Evolutionary conservation across 2,329 filamentous ascomycete species (phyloP).

Genomic region (Mycosphaerella arachidis): DNA sequence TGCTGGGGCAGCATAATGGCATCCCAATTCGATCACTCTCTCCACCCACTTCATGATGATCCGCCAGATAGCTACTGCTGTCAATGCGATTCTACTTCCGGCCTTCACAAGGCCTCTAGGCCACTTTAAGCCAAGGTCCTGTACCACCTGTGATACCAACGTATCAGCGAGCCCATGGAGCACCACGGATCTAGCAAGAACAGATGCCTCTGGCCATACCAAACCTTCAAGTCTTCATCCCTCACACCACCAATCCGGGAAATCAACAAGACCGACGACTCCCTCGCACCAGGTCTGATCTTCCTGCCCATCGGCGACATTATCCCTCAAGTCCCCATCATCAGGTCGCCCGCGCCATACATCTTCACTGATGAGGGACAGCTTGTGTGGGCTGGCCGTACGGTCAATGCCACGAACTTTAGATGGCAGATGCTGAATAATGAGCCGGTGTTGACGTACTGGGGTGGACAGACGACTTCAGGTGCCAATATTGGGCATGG

Average conservation of each 20-base stretch:
- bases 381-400: conserved; percentile 19
- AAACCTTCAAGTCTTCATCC: neutral
- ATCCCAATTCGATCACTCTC: neutral
- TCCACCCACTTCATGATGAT: neutral
- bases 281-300: neutral
- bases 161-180: neutral
- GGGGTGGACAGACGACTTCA: conserved; percentile 17
- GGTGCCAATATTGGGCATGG: conserved; percentile 21
- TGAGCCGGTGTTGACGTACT: conserved; percentile 19
- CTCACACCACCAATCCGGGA: neutral
- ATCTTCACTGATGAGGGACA: neutral
- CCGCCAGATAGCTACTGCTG: neutral
- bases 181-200: neutral
- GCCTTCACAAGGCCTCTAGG: neutral
- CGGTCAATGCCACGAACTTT: conserved; percentile 17
- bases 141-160: neutral
- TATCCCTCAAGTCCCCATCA: neutral
- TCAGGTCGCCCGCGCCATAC: neutral
- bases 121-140: neutral
- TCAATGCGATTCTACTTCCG: neutral
- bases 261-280: neutral
- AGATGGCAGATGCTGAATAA: conserved; percentile 15
- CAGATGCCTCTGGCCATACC: no score
- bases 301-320: conserved; percentile 1
- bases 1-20: neutral